Evolutionary conservation across 768 basidiomycete genomes (phyloP), one percentile per base, ranked within the genome.

Genomic region (Hygrophorus pudorinus): DNA sequence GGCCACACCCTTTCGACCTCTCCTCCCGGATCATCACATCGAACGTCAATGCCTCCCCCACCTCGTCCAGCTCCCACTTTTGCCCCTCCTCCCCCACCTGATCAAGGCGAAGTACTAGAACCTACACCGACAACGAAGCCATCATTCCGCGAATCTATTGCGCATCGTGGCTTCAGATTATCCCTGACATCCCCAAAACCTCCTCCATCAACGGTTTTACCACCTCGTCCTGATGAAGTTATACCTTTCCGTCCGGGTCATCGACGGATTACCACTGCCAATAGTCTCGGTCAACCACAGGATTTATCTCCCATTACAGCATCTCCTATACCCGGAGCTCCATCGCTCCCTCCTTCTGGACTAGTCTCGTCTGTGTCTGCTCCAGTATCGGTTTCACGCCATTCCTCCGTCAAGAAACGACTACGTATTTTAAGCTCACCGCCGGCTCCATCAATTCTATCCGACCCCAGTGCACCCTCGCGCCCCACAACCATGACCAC

Each of bases 21-120:
- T 38, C 58, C 54, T 18, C 51, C 60, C 24, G 40, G 53, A 28
- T 63, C 66, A 4, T 51, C 67, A 24, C 71, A 79, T 53, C 69
- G 85, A 32, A 54, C 65, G 14, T 85, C 81, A 3, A 72, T 83
- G 58, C 83, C 75, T 2, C 77, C 85, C 2, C 85, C 85, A 13
- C 81, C 77, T 21, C 78, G 81, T 11, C 85, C 85, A 24, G 75
- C 80, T 3, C 84, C 86, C 0, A 80, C 72, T 20, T 71, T 72
- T 39, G 45, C 43, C 4, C 42, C 49, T 7, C 46, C 53, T 4
- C 40, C 50, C 12, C 24, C 48, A 13, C 49, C 48, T 2, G 37
- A 51, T 27, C 48, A 52, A 20, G 50, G 45, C 20, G 20, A 27
- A 30, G 7, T 36, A 33, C 46, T 52, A 17, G 49, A 51, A 20